These are phyloP conservation scores for Penicillium sp. DNA, from an alignment of 2,329 filamentous ascomycete genomes.

Conservation along the genomic window DNA sequence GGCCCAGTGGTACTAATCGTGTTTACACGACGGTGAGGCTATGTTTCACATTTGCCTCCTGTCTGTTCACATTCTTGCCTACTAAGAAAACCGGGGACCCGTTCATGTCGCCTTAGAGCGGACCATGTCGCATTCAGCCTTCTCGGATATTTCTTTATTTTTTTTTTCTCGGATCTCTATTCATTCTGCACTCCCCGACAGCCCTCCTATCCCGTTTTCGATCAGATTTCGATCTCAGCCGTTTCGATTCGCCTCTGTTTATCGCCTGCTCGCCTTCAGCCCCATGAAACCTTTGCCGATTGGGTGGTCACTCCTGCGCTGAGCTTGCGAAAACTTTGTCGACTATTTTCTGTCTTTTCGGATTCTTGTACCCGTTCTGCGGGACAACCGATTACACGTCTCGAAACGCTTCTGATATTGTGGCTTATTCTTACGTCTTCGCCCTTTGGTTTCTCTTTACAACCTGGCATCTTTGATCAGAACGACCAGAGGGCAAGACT, in stretches of 20 bases:
- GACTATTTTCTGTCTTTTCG: constrained; percentile 13
- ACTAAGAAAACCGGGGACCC: constrained; percentile 30
- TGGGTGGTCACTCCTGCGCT: constrained; percentile 5
- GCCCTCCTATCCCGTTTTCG: constrained; percentile 36
- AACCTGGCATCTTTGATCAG: constrained; percentile 16
- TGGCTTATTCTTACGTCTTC: constrained; percentile 36
- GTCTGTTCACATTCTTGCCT: constrained; percentile 28
- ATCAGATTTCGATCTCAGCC: constrained; percentile 34
- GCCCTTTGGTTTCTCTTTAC: constrained; percentile 22
- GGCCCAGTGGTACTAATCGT: constrained; percentile 47
- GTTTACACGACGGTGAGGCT: constrained; percentile 31
- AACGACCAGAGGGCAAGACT: constrained; percentile 23
- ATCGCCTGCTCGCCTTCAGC: constrained; percentile 18
- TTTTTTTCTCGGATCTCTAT: constrained; percentile 33
- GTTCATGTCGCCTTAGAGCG: constrained; percentile 26
- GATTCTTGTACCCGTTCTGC: constrained; percentile 17
- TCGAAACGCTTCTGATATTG: constrained; percentile 34
- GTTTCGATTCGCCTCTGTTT: constrained; percentile 33
- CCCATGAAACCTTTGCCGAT: constrained; percentile 8
- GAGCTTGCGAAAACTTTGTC: constrained; percentile 16
- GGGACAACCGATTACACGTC: constrained; percentile 25
- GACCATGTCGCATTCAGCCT: constrained; percentile 30
- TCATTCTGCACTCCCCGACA: constrained; percentile 36
- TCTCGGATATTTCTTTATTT: constrained; percentile 34
- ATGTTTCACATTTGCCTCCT: constrained; percentile 24